Conservation (phyloP, 2,329 filamentous ascomycete genomes). For the Pseudogymnoascus sp. region DNA sequence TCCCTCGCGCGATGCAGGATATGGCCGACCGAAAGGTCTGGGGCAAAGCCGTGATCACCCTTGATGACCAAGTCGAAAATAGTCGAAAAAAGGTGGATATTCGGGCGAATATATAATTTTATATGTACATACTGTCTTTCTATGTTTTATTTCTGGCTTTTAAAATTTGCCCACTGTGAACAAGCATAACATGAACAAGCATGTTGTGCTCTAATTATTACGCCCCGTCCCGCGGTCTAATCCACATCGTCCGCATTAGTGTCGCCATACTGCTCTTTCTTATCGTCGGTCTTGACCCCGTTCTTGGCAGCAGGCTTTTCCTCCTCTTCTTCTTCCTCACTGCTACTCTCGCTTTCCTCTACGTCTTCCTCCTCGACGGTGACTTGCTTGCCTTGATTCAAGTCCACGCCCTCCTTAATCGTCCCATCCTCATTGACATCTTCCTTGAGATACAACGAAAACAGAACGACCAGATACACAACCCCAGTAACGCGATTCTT, state of each 20-base stretch:
- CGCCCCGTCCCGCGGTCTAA: slow-evolving; percentile 13
- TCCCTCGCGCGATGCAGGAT: slow-evolving; percentile 45
- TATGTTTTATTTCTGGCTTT: neutral
- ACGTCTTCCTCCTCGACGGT: slow-evolving; percentile 14
- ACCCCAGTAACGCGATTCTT: slow-evolving; percentile 70
- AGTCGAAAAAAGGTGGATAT: neutral
- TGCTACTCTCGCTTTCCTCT: slow-evolving; percentile 11
- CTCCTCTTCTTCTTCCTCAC: slow-evolving; percentile 16
- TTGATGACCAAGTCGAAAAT: slow-evolving; percentile 22
- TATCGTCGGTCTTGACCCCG: slow-evolving; percentile 13
- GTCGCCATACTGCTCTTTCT: slow-evolving; percentile 15
- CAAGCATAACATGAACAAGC: neutral
- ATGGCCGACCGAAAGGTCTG: slow-evolving; percentile 43
- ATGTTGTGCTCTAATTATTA: neutral
- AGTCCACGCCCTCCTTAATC: slow-evolving; percentile 37
- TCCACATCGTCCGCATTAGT: slow-evolving; percentile 26
- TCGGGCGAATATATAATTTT: slow-evolving; percentile 3
- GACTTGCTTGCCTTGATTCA: slow-evolving; percentile 20
- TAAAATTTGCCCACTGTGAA: neutral
- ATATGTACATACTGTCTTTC: slow-evolving; percentile 5
- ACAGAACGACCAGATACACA: slow-evolving; percentile 73
- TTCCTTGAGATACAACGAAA: slow-evolving; percentile 68
- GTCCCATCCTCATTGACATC: slow-evolving; percentile 54
- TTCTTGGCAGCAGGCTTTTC: slow-evolving; percentile 13
- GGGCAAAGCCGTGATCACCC: slow-evolving; percentile 50